phyloP scores from a whole-genome alignment of 345 rosid genomes.

The Stellera chamaejasme region DNA sequence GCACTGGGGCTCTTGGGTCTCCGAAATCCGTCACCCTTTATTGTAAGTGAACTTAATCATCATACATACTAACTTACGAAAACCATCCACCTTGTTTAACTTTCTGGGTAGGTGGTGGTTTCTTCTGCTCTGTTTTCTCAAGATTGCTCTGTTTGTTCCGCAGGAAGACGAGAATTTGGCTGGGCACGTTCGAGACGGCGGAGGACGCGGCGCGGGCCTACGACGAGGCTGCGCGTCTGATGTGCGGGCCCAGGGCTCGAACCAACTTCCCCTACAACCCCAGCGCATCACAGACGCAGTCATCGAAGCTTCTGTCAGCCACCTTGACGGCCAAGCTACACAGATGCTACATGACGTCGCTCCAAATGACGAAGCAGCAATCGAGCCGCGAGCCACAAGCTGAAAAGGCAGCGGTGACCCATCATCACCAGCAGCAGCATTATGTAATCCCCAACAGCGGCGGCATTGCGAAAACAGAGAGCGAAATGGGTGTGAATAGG shows the following conservation, averaged over 20 bases:
- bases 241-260: constrained; percentile 93
- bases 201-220: constrained; percentile 96
- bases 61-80: too few relatives aligned
- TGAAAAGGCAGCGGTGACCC: constrained; percentile 18
- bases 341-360: constrained; percentile 91
- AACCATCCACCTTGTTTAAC: not conserved
- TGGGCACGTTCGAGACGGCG: constrained; percentile 95
- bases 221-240: constrained; percentile 96
- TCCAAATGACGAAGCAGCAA: constrained; percentile 64
- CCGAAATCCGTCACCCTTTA: constrained; percentile 95
- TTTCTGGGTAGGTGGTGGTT: not conserved
- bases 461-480: constrained; percentile 20
- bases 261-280: constrained; percentile 91
- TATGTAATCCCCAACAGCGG: constrained; percentile 6
- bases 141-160: constrained; percentile 19
- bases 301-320: constrained; percentile 87
- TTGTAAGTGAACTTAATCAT: constrained; percentile 33
- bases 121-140: not conserved
- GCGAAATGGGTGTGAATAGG: constrained; percentile 21
- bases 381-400: constrained; percentile 20
- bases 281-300: constrained; percentile 48
- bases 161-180: constrained; percentile 98
- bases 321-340: constrained; percentile 87
- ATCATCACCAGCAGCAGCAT: constrained; percentile 2
- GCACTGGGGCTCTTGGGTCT: constrained; percentile 99